Base-by-base conservation (phyloP, 495 filamentous ascomycete genomes). In the Niebla homalea region DNA sequence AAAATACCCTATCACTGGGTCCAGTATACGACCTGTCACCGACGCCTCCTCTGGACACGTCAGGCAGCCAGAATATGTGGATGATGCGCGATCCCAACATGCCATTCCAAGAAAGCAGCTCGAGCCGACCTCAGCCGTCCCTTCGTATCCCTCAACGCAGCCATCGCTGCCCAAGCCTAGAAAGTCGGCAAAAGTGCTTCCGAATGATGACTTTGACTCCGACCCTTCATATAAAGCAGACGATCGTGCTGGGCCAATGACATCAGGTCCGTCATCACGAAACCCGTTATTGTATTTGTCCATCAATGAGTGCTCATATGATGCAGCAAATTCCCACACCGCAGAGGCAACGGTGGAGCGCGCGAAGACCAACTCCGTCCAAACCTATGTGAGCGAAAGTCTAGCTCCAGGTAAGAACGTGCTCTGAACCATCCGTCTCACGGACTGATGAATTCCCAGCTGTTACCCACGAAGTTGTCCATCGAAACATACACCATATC, bases 381-480 rank as follows among this genome's bases (percentile, higher is more conserved):
- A 64, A 39, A 59, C 54, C 21, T 48, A 63, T 8, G 52, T 64
- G 25, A 52, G 46, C 32, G 58, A 55, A 29, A 54, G 56, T 19
- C 43, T 62, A 43, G 60, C 60, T 41, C 62, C 58, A 51, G 60
- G 63, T 62, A 57, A 35, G 50, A 37, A 4, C 4, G 5, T 41
- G 14, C 16, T 41, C 44, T 46, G 19, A n/a, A 4, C 10, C 5
- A 47, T n/a, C n/a, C 11, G 32, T 44, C 41, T 12, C 15, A 43
- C 20, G 14, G 5, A 29, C 18, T 37, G 4, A 23, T n/a, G 19
- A 1, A 29, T 14, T 29, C 36, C 43, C 55, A 78, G 77, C 74
- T 50, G 70, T 80, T 16, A 69, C 63, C 10, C 77, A 79, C 36
- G 75, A 81, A 57, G 65, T 61, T 1, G 60, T 81, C 43, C 63